These are phyloP conservation scores for Annulohypoxylon truncatum DNA, from an alignment of 2,329 filamentous ascomycete species.

Conservation along the genomic window DNA sequence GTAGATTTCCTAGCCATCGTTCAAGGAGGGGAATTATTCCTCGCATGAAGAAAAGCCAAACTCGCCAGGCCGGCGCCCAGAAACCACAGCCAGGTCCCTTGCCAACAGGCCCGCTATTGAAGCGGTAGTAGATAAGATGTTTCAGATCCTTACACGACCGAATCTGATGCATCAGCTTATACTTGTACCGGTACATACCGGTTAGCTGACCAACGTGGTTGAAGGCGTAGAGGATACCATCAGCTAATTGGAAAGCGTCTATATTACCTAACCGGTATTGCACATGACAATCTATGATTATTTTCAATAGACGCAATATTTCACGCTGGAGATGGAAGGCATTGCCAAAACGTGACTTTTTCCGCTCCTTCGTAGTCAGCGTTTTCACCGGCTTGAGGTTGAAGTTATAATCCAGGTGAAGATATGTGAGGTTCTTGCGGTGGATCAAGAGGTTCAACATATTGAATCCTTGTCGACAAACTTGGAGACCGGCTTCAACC, in stretches of 20 bases:
- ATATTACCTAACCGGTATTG: slow-evolving; percentile 98
- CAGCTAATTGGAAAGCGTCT: slow-evolving; percentile 97
- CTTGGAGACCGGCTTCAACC: slow-evolving; percentile 98
- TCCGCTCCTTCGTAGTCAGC: slow-evolving; percentile 96
- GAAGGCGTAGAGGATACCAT: slow-evolving; percentile 99
- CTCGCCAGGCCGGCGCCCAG: slow-evolving; percentile 98
- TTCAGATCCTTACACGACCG: slow-evolving; percentile 99
- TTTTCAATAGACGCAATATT: slow-evolving; percentile 92
- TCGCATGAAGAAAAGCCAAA: slow-evolving; percentile 99
- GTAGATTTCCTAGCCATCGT: slow-evolving; percentile 94
- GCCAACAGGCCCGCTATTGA: slow-evolving; percentile 95
- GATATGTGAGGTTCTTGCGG: slow-evolving; percentile 96
- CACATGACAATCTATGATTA: slow-evolving; percentile 98
- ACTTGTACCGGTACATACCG: slow-evolving; percentile 99
- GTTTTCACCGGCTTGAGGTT: slow-evolving; percentile 99
- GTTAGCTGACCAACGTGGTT: slow-evolving; percentile 98
- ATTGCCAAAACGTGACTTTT: slow-evolving; percentile 99
- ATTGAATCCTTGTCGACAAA: slow-evolving; percentile 98
- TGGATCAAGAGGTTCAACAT: slow-evolving; percentile 99
- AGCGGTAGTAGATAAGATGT: slow-evolving; percentile 98
- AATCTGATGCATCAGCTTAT: slow-evolving; percentile 99
- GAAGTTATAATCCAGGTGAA: slow-evolving; percentile 99
- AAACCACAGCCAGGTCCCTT: slow-evolving; percentile 98
- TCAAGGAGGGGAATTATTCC: slow-evolving; percentile 97
- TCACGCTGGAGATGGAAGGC: slow-evolving; percentile 99